phyloP scores from a whole-genome alignment of 1,284 basidiomycete genomes.

The Volvariella volvacea region DNA sequence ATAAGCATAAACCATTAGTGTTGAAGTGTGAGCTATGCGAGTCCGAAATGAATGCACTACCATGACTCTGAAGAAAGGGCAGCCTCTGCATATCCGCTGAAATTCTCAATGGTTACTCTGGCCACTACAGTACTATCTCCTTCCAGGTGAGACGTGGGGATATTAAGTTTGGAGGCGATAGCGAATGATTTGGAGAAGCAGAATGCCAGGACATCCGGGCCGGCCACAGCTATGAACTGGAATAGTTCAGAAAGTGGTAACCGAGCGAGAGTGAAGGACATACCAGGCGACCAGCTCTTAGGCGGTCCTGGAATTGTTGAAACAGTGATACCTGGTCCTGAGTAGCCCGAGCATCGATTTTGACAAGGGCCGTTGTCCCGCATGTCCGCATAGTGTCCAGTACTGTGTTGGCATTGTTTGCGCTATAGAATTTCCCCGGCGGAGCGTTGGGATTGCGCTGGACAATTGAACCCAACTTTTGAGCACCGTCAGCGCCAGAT shows the following conservation, averaged over 20 bases:
- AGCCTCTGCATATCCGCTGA: conserved; percentile 34
- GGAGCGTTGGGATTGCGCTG: not conserved
- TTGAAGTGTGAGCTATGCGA: too few species aligned
- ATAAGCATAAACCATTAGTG: too few species aligned
- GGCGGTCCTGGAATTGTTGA: conserved; percentile 33
- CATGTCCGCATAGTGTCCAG: conserved; percentile 43
- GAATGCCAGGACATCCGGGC: conserved; percentile 41
- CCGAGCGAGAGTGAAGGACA: conserved; percentile 13
- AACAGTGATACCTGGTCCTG: conserved; percentile 36
- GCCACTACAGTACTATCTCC: conserved; percentile 27
- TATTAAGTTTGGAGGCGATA: conserved; percentile 39
- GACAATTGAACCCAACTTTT: conserved; percentile 24
- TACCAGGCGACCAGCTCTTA: conserved; percentile 46
- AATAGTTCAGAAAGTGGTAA: conserved; percentile 6
- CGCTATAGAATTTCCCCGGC: conserved; percentile 50
- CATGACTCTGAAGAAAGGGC: conserved; percentile 23
- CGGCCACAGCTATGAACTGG: conserved; percentile 48
- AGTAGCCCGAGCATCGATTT: conserved; percentile 29
- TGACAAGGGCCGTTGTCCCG: conserved; percentile 41
- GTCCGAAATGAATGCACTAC: not conserved
- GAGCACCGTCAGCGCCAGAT: conserved; percentile 26
- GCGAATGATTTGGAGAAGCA: conserved; percentile 41
- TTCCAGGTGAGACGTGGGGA: conserved; percentile 26
- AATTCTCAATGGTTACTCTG: conserved; percentile 33
- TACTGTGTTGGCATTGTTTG: conserved; percentile 34